These are phyloP conservation scores for Plasmodium sp. DNA, from an alignment of 169 alveolate genomes.

Conservation along the genomic window DNA sequence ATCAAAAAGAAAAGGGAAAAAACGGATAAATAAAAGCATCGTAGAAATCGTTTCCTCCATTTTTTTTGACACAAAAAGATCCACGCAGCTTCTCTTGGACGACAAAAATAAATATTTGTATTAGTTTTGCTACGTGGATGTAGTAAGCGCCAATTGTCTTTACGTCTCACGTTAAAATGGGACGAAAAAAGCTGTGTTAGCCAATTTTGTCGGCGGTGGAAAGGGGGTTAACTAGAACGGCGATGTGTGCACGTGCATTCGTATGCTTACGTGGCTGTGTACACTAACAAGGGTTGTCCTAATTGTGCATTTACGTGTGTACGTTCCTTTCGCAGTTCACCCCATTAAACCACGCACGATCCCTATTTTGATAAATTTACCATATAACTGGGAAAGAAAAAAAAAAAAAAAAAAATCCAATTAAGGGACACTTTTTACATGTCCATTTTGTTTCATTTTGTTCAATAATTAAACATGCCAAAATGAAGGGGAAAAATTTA, in stretches of 20 bases:
- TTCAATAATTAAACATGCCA: not conserved
- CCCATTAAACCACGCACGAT: not conserved
- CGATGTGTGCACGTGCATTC: not conserved
- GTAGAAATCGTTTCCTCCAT: conserved; percentile 93
- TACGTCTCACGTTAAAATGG: not conserved
- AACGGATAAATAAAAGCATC: conserved; percentile 88
- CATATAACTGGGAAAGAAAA: not conserved
- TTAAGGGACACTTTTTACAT: not conserved
- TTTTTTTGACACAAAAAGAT: conserved; percentile 96
- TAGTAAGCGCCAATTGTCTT: not conserved
- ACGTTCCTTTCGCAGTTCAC: not conserved
- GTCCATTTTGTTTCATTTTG: conserved; percentile 3
- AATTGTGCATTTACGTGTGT: not conserved
- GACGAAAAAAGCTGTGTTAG: not conserved
- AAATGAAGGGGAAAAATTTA: not conserved
- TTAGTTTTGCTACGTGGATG: not conserved
- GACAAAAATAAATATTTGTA: conserved; percentile 80
- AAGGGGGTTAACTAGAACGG: not conserved
- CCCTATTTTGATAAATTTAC: not conserved
- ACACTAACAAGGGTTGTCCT: not conserved
- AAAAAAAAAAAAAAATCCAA: not conserved
- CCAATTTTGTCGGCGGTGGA: not conserved
- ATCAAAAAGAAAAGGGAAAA: conserved; percentile 92
- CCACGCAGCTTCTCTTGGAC: conserved; percentile 93
- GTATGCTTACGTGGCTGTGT: not conserved